Evolutionary conservation across 2,329 filamentous ascomycete species (phyloP).

Genomic region (Teratosphaeria gauchensis): DNA sequence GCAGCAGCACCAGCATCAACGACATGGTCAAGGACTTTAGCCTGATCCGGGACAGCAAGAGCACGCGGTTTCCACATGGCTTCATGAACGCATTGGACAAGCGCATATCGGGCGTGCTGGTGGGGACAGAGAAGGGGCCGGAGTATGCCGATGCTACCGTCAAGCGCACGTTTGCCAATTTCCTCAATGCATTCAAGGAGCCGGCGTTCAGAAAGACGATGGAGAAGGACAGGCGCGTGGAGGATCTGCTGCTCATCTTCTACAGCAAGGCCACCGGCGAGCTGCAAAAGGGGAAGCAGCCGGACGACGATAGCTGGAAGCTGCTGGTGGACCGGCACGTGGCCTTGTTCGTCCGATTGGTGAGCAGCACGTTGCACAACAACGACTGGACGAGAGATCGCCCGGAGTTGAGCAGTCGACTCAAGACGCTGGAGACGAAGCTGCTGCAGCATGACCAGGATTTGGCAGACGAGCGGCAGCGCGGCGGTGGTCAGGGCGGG

Average conservation of each 20-base stretch:
- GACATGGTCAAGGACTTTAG: conserved; percentile 85
- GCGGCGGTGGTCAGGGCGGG: conserved; percentile 48
- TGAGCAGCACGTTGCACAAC: conserved; percentile 69
- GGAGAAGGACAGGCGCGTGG: conserved; percentile 86
- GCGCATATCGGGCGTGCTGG: conserved; percentile 68
- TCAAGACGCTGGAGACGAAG: conserved; percentile 83
- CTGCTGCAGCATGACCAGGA: conserved; percentile 90
- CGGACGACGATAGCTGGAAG: conserved; percentile 83
- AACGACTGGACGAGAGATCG: conserved; percentile 78
- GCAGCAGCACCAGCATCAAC: conserved; percentile 62
- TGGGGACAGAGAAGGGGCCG: conserved; percentile 71
- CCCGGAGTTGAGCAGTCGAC: conserved; percentile 69
- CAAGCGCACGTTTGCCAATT: conserved; percentile 88
- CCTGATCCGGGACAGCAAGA: conserved; percentile 56
- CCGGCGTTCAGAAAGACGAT: conserved; percentile 79
- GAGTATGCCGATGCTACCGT: conserved; percentile 86
- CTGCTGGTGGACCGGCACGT: conserved; percentile 87
- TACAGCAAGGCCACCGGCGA: conserved; percentile 92
- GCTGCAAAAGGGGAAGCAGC: conserved; percentile 63
- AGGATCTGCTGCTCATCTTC: conserved; percentile 90
- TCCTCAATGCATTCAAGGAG: conserved; percentile 87
- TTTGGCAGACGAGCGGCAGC: conserved; percentile 53
- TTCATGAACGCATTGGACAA: conserved; percentile 65
- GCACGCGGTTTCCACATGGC: conserved; percentile 59
- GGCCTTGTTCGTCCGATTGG: conserved; percentile 82